A percentile compares a stretch with the other conserved stretches of the same genome.
Conservation (phyloP, 257 asterid species). For the Nicotiana noctiflora region DNA sequence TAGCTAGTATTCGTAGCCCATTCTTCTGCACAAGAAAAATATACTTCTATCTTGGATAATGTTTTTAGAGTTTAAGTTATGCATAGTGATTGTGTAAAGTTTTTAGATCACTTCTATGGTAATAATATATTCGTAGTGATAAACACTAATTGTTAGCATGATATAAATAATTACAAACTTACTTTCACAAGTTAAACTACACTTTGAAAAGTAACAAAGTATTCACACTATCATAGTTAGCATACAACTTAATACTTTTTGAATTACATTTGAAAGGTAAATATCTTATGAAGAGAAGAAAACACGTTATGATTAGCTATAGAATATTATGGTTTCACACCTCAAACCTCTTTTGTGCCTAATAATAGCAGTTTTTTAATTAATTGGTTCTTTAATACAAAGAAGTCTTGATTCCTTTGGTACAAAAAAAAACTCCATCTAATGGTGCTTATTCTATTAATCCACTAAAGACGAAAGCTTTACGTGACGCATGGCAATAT, state of each 20-base stretch:
- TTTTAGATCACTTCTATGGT: too few relatives aligned
- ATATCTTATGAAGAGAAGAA: neutral
- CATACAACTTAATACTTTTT: neutral
- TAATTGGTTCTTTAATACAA: neutral
- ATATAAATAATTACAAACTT: too few relatives aligned
- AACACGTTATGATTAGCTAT: neutral
- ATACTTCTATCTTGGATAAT: neutral
- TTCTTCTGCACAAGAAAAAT: too few relatives aligned
- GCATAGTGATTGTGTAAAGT: too few relatives aligned
- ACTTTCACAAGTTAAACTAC: too few relatives aligned
- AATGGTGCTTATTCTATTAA: neutral
- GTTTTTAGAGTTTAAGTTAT: too few relatives aligned
- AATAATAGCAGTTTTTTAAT: neutral
- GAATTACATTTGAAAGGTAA: neutral
- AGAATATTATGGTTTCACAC: neutral
- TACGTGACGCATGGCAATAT: neutral
- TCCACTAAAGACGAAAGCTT: neutral
- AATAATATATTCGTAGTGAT: too few relatives aligned
- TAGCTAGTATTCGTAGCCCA: too few relatives aligned
- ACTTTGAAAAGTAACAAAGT: too few relatives aligned
- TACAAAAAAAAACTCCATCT: neutral
- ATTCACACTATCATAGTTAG: too few relatives aligned
- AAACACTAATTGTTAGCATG: too few relatives aligned
- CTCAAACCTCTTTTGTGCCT: neutral
- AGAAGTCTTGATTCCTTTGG: slow-evolving; percentile 4